Evolutionary conservation across 208 protist species (phyloP).

Genomic region (Strigomonas oncopelti): DNA sequence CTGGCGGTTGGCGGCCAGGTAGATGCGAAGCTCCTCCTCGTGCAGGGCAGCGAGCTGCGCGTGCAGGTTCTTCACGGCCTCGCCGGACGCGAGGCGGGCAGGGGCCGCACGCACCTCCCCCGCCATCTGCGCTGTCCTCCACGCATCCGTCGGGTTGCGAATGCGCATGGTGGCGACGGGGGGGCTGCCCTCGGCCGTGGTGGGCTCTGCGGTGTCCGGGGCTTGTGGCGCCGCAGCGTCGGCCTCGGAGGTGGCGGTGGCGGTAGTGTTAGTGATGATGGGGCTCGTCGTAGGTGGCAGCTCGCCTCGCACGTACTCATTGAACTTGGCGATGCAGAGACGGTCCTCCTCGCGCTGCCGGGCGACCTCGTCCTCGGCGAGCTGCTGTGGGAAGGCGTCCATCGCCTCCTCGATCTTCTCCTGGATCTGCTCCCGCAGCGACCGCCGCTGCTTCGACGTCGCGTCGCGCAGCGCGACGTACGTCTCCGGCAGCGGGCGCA

Average conservation of each 20-base stretch:
- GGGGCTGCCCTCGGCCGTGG: neutral
- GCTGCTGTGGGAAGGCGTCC: conserved; percentile 63
- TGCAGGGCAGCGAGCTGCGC: conserved; percentile 52
- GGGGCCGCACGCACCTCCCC: conserved; percentile 44
- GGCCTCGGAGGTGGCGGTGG: neutral
- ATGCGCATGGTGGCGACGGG: conserved; percentile 76
- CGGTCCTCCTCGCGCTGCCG: conserved; percentile 70
- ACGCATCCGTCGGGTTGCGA: conserved; percentile 75
- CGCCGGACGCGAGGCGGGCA: conserved; percentile 22
- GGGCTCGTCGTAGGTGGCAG: conserved; percentile 24
- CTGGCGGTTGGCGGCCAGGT: conserved; percentile 77
- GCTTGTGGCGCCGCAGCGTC: neutral
- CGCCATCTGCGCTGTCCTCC: conserved; percentile 62
- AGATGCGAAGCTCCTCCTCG: conserved; percentile 89
- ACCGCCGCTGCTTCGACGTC: conserved; percentile 45
- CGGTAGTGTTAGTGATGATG: neutral
- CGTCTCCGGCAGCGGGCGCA: conserved; percentile 86
- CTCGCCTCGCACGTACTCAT: conserved; percentile 78
- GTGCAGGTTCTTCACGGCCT: conserved; percentile 31
- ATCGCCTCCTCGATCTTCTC: conserved; percentile 80
- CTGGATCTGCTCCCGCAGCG: conserved; percentile 75
- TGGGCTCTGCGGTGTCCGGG: neutral
- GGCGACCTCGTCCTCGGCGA: conserved; percentile 58
- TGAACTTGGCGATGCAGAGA: conserved; percentile 72
- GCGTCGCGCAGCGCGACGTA: conserved; percentile 85